phyloP scores from a whole-genome alignment of 805 yeast genomes.

The Zygoascus biomembranicola region DNA sequence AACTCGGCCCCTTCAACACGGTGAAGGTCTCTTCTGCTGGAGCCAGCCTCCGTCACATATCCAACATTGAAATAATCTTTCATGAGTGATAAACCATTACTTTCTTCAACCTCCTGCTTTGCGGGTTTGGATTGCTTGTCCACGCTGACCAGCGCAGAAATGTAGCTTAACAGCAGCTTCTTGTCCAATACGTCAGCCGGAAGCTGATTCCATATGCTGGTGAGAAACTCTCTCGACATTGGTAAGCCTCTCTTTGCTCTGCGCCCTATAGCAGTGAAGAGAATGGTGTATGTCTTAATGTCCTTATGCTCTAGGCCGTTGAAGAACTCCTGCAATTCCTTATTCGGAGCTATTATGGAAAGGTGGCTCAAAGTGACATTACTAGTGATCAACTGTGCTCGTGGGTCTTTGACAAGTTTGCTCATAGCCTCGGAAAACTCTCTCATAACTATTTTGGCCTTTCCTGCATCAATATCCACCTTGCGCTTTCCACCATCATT shows the following conservation, averaged over 20 bases:
- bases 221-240: not conserved
- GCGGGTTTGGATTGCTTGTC: not conserved
- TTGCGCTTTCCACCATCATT: not conserved
- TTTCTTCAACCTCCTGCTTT: not conserved
- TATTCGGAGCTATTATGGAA: not conserved
- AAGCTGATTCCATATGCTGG: not conserved
- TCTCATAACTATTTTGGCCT: not conserved
- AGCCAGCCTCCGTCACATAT: not conserved
- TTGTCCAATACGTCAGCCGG: not conserved
- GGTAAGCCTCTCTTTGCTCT: not conserved
- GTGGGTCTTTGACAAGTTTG: not conserved
- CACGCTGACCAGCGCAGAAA: not conserved
- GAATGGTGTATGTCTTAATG: not conserved
- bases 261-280: not conserved
- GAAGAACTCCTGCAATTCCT: not conserved
- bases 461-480: not conserved
- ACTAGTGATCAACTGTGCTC: not conserved
- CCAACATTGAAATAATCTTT: not conserved
- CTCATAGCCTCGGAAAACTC: not conserved
- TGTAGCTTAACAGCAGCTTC: not conserved
- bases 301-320: not conserved
- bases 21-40: not conserved
- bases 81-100: not conserved
- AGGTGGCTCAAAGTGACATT: not conserved
- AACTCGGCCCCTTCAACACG: not conserved